phyloP scores from a whole-genome alignment of 768 basidiomycete species.

The Chalciporus piperatus region DNA sequence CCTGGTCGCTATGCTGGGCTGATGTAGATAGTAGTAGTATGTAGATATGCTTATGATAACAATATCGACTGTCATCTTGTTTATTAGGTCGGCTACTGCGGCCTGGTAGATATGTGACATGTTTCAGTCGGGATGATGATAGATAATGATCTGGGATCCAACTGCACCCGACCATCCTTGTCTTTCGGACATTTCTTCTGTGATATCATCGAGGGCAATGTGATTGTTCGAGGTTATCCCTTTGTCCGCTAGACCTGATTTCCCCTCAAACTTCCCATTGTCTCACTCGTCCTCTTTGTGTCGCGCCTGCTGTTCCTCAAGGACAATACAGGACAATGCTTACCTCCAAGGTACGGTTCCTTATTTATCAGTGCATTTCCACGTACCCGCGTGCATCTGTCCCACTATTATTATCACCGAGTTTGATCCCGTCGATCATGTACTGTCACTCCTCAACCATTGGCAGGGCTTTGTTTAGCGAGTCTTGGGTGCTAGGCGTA shows the following conservation, averaged over 20 bases:
- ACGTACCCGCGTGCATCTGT: no score
- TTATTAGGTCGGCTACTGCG: no score
- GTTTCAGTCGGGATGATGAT: no score
- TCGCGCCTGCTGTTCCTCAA: not conserved
- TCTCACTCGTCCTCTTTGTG: not conserved
- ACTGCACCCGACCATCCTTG: not conserved
- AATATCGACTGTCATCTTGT: not conserved
- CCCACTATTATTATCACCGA: slow-evolving; percentile 2
- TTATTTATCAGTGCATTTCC: no score
- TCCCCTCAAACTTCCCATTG: not conserved
- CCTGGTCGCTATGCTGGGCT: slow-evolving; percentile 99
- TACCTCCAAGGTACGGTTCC: no score
- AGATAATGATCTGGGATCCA: no score
- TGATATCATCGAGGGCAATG: not conserved
- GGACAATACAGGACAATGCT: slow-evolving; percentile 11
- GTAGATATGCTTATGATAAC: no score
- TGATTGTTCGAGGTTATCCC: slow-evolving; percentile 10
- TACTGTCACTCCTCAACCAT: not conserved
- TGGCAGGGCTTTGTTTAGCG: slow-evolving; percentile 4
- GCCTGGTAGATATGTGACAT: no score
- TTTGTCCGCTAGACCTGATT: slow-evolving; percentile 2
- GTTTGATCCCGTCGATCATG: not conserved
- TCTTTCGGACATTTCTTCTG: not conserved
- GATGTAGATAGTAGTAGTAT: slow-evolving; percentile 1
- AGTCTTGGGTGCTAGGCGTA: not conserved